Evolutionary conservation across 2,329 filamentous ascomycete species (phyloP), one percentile per base, ranked within the genome.

Genomic region (Calonectria fujianensis): DNA sequence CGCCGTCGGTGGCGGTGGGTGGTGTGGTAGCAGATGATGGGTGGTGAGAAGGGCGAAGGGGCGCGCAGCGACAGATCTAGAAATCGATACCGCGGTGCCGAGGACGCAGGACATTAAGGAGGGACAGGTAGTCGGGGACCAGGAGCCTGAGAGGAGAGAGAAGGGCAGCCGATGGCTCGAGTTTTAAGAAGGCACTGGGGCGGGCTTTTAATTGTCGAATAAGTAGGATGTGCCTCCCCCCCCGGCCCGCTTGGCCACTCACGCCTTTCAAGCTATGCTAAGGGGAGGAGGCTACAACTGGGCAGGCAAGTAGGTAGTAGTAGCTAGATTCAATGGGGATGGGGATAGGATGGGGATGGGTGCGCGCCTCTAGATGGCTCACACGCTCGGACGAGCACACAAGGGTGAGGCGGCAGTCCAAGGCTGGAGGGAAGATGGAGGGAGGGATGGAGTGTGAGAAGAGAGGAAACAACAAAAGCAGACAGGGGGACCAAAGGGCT

Each of bases 391-490:
- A 54, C 24, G 45, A 39, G 59, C 41, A 24, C 29, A 32, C 52
- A 52, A 70, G 66, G 66, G 64, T 61, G 48, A 65, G 29, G 51
- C 37, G 31, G 65, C 71, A 57, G 50, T 57, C 39, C 20, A 68
- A 54, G 48, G 68, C 32, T 63, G n/a, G 27, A 50, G 64, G 66
- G 54, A 54, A 29, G 50, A 73, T 59, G 37, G 59, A 67, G 52
- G 70, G 69, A 37, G 37, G 50, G 59, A 67, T 52, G 48, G 31
- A 52, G 54, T 24, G 50, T 54, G 54, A 54, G 51, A 50, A 50
- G 41, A 72, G 48, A 72, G 73, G 37, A 57, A 68, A 72, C 72
- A 68, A 64, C 63, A 39, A 61, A 45, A 45, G 35, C 18, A 61
- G 24, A 35, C 72, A 74, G 72, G 68, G 67, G 67, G 51, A 72